phyloP scores from a whole-genome alignment of 768 basidiomycete genomes.

The Porphyrellus cyaneotinctus region DNA sequence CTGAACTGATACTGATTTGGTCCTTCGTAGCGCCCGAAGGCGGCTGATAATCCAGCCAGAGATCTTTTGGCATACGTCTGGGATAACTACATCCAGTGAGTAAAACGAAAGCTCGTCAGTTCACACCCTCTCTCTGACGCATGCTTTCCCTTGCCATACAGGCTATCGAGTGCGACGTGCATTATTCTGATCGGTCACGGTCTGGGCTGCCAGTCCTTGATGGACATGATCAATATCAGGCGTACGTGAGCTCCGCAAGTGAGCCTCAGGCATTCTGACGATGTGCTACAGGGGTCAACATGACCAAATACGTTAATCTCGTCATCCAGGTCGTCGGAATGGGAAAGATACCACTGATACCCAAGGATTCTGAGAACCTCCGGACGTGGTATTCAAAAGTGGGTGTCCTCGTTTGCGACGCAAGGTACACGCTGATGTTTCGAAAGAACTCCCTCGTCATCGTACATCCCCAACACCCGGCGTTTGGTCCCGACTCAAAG shows the following conservation, averaged over 20 bases:
- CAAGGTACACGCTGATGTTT: conserved; percentile 7
- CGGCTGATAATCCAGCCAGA: conserved; percentile 42
- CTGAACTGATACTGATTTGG: neutral
- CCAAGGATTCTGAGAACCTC: conserved; percentile 52
- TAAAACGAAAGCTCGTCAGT: conserved; percentile 3
- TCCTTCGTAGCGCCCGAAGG: conserved; percentile 36
- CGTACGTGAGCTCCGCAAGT: conserved; percentile 41
- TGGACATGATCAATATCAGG: conserved; percentile 68
- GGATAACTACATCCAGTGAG: conserved; percentile 95
- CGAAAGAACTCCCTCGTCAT: conserved; percentile 69
- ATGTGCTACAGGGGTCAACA: conserved; percentile 38
- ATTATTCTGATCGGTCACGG: conserved; percentile 88
- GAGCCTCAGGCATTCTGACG: neutral
- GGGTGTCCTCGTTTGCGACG: too few relatives aligned
- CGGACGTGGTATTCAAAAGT: conserved; percentile 73
- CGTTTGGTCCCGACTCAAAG: conserved; percentile 37
- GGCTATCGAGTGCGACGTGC: conserved; percentile 66
- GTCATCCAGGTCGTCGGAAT: conserved; percentile 79
- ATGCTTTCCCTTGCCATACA: conserved; percentile 25
- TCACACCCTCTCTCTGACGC: neutral
- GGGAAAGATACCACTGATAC: conserved; percentile 49
- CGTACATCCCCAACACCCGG: conserved; percentile 59
- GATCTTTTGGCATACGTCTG: conserved; percentile 81
- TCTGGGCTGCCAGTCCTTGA: conserved; percentile 70
- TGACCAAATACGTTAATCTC: conserved; percentile 61